Evolutionary conservation across 306 rosid species (phyloP).

Genomic region (Vicia sativa): DNA sequence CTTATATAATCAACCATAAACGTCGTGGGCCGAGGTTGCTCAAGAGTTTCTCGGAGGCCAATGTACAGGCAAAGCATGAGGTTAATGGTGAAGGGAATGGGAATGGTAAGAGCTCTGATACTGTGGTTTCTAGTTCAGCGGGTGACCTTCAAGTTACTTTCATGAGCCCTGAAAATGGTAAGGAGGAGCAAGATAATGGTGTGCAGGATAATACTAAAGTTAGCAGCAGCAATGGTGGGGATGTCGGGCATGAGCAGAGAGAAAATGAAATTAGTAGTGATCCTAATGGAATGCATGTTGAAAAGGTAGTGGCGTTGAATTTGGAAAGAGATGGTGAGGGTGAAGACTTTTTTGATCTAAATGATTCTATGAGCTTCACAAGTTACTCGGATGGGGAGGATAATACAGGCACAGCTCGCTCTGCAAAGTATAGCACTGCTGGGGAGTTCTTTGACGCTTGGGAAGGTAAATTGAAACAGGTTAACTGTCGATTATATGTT

Average conservation of each 20-base stretch:
- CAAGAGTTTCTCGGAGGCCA: slow-evolving; percentile 76
- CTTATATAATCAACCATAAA: slow-evolving; percentile 88
- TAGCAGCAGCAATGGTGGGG: slow-evolving; percentile 38
- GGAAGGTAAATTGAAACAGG: slow-evolving; percentile 65
- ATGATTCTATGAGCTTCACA: slow-evolving; percentile 67
- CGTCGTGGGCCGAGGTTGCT: slow-evolving; percentile 91
- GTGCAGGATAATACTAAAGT: slow-evolving; percentile 37
- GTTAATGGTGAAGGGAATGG: slow-evolving; percentile 38
- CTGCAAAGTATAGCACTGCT: slow-evolving; percentile 37
- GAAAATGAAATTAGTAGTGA: slow-evolving; percentile 44
- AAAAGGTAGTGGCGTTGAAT: slow-evolving; percentile 38
- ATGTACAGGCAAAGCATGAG: slow-evolving; percentile 48
- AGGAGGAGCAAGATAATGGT: slow-evolving; percentile 46
- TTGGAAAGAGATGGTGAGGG: slow-evolving; percentile 56
- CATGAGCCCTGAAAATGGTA: slow-evolving; percentile 38
- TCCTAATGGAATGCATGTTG: slow-evolving; percentile 42
- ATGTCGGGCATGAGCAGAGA: slow-evolving; percentile 35
- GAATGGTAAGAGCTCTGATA: slow-evolving; percentile 39
- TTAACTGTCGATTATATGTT: slow-evolving; percentile 10
- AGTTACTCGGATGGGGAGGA: slow-evolving; percentile 88
- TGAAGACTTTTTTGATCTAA: slow-evolving; percentile 86
- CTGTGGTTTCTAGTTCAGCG: slow-evolving; percentile 45
- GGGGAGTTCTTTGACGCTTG: slow-evolving; percentile 82
- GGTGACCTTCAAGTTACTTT: slow-evolving; percentile 46
- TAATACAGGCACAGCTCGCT: slow-evolving; percentile 51